Conservation (phyloP, 768 basidiomycete genomes). For the Heimioporus sp. region DNA sequence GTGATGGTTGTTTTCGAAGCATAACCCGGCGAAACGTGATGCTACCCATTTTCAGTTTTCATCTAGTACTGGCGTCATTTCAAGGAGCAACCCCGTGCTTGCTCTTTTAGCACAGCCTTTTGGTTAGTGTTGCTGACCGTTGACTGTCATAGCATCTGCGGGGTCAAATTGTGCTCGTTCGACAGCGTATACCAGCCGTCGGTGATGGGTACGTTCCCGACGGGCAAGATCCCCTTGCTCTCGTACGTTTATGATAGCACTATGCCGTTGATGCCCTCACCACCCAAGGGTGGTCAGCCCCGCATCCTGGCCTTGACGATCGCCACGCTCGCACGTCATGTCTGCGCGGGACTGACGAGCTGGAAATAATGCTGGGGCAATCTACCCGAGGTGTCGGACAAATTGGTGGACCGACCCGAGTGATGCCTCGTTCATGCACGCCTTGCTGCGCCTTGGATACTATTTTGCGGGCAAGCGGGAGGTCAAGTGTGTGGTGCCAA, state of each 20-base stretch:
- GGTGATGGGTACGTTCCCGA: slow-evolving; percentile 84
- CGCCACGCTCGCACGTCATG: slow-evolving; percentile 58
- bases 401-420: slow-evolving; percentile 83
- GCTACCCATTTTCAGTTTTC: too few species aligned
- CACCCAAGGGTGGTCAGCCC: slow-evolving; percentile 19
- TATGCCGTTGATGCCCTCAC: slow-evolving; percentile 59
- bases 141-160: too few species aligned
- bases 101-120: too few species aligned
- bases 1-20: too few species aligned
- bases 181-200: too few species aligned
- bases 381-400: slow-evolving; percentile 51
- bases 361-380: slow-evolving; percentile 56
- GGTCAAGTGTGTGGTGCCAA: too few species aligned
- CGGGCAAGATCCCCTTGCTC: slow-evolving; percentile 83
- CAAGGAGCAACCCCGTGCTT: too few species aligned
- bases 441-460: slow-evolving; percentile 83
- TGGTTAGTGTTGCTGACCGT: too few species aligned
- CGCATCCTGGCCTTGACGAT: slow-evolving; percentile 55
- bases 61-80: too few species aligned
- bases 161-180: too few species aligned
- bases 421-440: slow-evolving; percentile 95
- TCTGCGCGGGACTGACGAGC: slow-evolving; percentile 65
- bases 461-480: slow-evolving; percentile 72
- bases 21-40: too few species aligned
- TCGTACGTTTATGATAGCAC: slow-evolving; percentile 99